Conservation (phyloP, 129 eudicot species). For the Glebionis coronaria region DNA sequence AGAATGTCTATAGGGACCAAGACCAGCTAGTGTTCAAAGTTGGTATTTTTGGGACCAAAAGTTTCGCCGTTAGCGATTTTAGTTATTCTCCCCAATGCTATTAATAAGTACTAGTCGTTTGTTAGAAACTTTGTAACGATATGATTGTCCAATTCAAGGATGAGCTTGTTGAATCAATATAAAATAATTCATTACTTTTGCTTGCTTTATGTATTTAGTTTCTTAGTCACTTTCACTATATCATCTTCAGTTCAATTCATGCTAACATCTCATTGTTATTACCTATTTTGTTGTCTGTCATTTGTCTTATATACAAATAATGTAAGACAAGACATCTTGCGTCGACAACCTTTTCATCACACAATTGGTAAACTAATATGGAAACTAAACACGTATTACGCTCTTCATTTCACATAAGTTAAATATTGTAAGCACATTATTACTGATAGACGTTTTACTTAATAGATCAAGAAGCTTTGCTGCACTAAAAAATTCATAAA, state of each 20-base stretch:
- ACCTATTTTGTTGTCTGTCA: too few species aligned
- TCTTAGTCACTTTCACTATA: too few species aligned
- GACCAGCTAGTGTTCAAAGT: not conserved
- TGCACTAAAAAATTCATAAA: not conserved
- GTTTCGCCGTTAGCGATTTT: not conserved
- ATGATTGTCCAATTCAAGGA: not conserved
- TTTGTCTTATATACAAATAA: too few species aligned
- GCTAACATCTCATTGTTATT: too few species aligned
- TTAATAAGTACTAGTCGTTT: not conserved
- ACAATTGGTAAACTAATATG: too few species aligned
- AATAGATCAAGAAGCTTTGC: not conserved
- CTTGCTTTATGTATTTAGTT: too few species aligned
- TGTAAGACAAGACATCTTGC: too few species aligned
- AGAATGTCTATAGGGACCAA: not conserved
- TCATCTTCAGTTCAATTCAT: too few species aligned
- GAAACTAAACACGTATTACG: not conserved
- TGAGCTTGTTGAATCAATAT: too few species aligned
- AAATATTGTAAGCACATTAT: not conserved
- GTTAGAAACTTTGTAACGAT: not conserved
- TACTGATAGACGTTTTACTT: not conserved
- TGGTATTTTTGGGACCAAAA: not conserved
- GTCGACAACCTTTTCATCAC: too few species aligned
- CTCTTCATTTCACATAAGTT: not conserved
- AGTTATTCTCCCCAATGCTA: not conserved
- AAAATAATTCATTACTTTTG: too few species aligned